A percentile compares a stretch with the other conserved stretches of the same genome.
Conservation (phyloP, 2,329 filamentous ascomycete species). For the Fusarium buxicola region DNA sequence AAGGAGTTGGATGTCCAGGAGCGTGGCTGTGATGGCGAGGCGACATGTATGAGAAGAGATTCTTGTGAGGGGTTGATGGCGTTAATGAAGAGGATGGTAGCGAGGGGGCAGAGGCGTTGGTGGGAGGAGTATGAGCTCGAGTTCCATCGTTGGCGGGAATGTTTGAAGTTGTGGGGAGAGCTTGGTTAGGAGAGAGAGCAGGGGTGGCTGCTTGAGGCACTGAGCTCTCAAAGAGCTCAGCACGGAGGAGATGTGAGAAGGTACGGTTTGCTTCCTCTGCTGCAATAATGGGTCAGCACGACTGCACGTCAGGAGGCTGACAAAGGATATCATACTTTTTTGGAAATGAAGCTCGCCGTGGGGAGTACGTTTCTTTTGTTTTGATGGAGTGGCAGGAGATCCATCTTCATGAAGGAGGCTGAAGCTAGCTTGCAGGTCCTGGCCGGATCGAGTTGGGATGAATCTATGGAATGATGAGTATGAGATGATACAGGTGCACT, state of each 20-base stretch:
- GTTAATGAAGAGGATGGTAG: conserved; percentile 82
- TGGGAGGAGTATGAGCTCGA: conserved; percentile 84
- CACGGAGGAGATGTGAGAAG: conserved; percentile 86
- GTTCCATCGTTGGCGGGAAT: conserved; percentile 72
- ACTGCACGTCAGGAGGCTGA: neutral
- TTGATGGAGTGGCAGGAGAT: conserved; percentile 90
- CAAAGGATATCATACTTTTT: conserved; percentile 71
- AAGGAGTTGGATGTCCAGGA: conserved; percentile 87
- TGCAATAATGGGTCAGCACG: conserved; percentile 44
- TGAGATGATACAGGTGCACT: neutral
- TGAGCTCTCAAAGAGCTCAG: conserved; percentile 91
- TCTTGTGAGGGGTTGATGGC: conserved; percentile 96
- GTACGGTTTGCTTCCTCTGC: conserved; percentile 96
- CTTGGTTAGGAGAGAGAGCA: conserved; percentile 69
- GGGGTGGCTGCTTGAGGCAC: conserved; percentile 83
- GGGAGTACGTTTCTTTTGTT: conserved; percentile 83
- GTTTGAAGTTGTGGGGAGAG: conserved; percentile 61
- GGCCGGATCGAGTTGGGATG: conserved; percentile 92
- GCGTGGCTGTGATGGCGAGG: conserved; percentile 75
- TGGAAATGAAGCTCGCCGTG: conserved; percentile 95
- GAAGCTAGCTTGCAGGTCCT: conserved; percentile 93
- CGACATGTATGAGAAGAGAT: conserved; percentile 92
- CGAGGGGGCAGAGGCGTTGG: conserved; percentile 67
- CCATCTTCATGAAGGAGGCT: conserved; percentile 92
- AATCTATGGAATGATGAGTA: conserved; percentile 70